Evolutionary conservation across 2,329 filamentous ascomycete genomes (phyloP), one percentile per base, ranked within the genome.

Genomic region (Aspergillus sp.): DNA sequence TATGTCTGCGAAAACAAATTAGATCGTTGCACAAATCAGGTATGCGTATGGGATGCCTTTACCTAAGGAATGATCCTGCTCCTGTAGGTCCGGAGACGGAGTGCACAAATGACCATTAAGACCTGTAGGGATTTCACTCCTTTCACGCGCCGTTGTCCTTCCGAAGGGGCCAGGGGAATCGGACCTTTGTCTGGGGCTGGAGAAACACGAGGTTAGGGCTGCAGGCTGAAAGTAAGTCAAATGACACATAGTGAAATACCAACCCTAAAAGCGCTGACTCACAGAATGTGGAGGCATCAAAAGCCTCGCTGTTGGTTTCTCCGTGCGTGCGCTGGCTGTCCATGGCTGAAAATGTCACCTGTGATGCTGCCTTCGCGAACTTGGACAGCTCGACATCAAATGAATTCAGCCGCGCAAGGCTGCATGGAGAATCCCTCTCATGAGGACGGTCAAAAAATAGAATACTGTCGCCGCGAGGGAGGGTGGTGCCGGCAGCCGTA

Each of bases 331-430:
- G 39, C 45, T 57, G 36, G 54, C 25, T 39, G 45, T 48, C 54
- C 45, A 39, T 57, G 45, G 54, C 36, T 1, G 54, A 57, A 57
- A 38, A 47, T 57, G 54, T 57, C 12, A 39, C 55, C 45, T 50
- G 28, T 41, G 45, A 51, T 57, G 25, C 55, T 57, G 36, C 36
- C 5, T 39, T 39, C 15, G 55, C 55, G 55, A 21, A 57, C 45
- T 36, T 57, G 17, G 55, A 21, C n/a, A 57, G 41, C 45, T 57
- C 55, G 55, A 57, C 47, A 57, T 57, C 25, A 51, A 57, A 57
- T 51, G 13, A 50, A 57, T 57, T 57, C 45, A 51, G 36, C 30
- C 23, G 38, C 55, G 55, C 38, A 57, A 45, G 55, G 38, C 36
- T 38, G 45, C 45, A 50, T 57, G 28, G 32, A 57, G 55, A 51